Evolutionary conservation across 1,284 basidiomycete species (phyloP), one percentile per base, ranked within the genome.

Genomic region (Cutaneotrichosporon arboriforme): DNA sequence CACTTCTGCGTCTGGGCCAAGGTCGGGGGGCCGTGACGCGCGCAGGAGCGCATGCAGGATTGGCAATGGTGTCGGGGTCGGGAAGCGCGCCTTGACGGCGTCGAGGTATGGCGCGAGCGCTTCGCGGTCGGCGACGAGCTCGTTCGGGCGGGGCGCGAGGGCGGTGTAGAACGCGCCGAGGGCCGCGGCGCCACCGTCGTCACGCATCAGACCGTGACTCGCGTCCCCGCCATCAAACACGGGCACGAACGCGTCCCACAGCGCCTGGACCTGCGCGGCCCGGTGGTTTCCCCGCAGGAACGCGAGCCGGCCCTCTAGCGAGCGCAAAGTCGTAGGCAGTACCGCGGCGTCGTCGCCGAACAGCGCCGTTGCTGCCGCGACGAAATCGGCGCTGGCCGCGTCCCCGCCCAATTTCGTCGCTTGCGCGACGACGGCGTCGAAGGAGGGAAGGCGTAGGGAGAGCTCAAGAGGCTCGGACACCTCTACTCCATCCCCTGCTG

Each of bases 41-140:
- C 43, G 43, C 18, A 60, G 38, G 9, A 57, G 41, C 4, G 41
- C 39, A 15, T 57, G 51, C 7, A 60, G 43, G 4, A 65, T 51
- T 0, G 59, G 51, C n/a, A 63, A 20, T 1, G 63, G 61, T 15
- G 51, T 61, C 14, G 61, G 63, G 5, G 21, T 48, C 2, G 63
- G 61, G 0, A 61, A 34, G 3, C 46, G 50, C 13, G 43, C 43
- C 17, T 17, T 17, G 9, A 31, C 39, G 13, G 33, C 39, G 35
- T 53, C 52, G n/a, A 53, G 23, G n/a, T 50, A 20, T 10, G 43
- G 43, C 3, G 37, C 14, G 9, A 46, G 37, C 0, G 46, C 26
- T 26, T 26, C 46, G 20, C 46, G 46, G 36, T 49, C 52, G 8
- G 38, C 18, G 7, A 43, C 48, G 1, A 43, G 35, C 41, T 49